Percentiles rank a stretch among this genome's conserved stretches.
Evolutionary conservation across 2,329 filamentous ascomycete genomes (phyloP).

Genomic region (Epichloe amarillans): DNA sequence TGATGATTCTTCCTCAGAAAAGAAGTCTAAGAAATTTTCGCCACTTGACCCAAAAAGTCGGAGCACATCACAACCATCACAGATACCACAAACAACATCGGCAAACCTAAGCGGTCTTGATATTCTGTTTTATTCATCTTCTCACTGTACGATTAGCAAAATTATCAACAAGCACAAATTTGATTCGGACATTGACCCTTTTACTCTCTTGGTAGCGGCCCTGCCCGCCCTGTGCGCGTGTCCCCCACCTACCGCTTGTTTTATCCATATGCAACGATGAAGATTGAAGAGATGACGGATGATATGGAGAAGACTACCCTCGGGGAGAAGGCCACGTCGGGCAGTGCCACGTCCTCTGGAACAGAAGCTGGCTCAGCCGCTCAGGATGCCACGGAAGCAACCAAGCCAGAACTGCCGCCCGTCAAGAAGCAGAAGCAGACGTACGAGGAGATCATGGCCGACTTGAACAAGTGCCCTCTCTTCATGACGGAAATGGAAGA

Average conservation of each 20-base stretch:
- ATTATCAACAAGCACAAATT: too few species aligned
- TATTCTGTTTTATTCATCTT: too few species aligned
- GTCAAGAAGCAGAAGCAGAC: slow-evolving; percentile 31
- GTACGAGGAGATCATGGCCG: slow-evolving; percentile 40
- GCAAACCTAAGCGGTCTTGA: too few species aligned
- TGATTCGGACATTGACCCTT: too few species aligned
- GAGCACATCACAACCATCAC: too few species aligned
- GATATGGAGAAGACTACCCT: slow-evolving; percentile 24
- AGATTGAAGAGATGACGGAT: slow-evolving; percentile 30
- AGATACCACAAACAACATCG: too few species aligned
- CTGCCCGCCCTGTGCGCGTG: background rate
- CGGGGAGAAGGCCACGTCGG: slow-evolving; percentile 2
- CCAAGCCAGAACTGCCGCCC: slow-evolving; percentile 33
- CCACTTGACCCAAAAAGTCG: too few species aligned
- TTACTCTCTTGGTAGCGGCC: background rate
- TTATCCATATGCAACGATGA: slow-evolving; percentile 14
- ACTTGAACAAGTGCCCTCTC: slow-evolving; percentile 55
- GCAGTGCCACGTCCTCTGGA: background rate
- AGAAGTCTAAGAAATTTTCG: too few species aligned
- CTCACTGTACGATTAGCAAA: too few species aligned
- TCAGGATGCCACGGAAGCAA: slow-evolving; percentile 10
- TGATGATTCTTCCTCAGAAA: too few species aligned
- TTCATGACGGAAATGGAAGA: slow-evolving; percentile 95
- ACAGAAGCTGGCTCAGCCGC: background rate
- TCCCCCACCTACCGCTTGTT: background rate